Conservation (phyloP, 768 basidiomycete genomes). For the Grammothele lineata region DNA sequence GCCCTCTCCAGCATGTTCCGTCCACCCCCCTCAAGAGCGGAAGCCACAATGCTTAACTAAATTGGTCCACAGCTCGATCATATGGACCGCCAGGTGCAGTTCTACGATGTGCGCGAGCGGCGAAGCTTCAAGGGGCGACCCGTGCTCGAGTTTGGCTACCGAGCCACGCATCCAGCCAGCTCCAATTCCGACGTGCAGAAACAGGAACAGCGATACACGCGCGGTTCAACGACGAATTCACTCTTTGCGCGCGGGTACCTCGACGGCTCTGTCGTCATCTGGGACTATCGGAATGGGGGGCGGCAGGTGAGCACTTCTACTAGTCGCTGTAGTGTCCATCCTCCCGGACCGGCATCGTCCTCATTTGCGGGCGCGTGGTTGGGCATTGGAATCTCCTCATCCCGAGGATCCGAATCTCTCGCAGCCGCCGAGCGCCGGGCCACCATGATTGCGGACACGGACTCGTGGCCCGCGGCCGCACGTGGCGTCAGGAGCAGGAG, state of each 20-base stretch:
- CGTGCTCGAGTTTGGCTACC: slow-evolving; percentile 42
- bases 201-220: slow-evolving; percentile 24
- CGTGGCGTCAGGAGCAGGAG: too few species aligned
- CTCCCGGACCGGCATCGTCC: too few species aligned
- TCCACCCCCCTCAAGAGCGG: too few species aligned
- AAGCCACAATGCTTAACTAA: slow-evolving; percentile 1
- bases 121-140: slow-evolving; percentile 37
- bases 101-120: slow-evolving; percentile 42
- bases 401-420: too few species aligned
- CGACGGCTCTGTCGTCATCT: slow-evolving; percentile 37
- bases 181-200: neutral
- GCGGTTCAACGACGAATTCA: slow-evolving; percentile 36
- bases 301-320: slow-evolving; percentile 29
- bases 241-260: slow-evolving; percentile 44
- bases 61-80: slow-evolving; percentile 39
- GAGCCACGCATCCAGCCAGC: slow-evolving; percentile 11
- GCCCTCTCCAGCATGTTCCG: too few species aligned
- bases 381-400: too few species aligned
- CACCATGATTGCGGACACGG: too few species aligned
- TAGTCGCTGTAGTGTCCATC: too few species aligned
- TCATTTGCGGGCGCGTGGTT: too few species aligned
- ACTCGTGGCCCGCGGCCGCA: too few species aligned
- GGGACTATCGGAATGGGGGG: slow-evolving; percentile 44
- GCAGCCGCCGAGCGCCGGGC: too few species aligned
- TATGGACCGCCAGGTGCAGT: slow-evolving; percentile 43